Evolutionary conservation across 2,329 filamentous ascomycete genomes (phyloP).

Genomic region (Phaeophleospora eucalypticola): DNA sequence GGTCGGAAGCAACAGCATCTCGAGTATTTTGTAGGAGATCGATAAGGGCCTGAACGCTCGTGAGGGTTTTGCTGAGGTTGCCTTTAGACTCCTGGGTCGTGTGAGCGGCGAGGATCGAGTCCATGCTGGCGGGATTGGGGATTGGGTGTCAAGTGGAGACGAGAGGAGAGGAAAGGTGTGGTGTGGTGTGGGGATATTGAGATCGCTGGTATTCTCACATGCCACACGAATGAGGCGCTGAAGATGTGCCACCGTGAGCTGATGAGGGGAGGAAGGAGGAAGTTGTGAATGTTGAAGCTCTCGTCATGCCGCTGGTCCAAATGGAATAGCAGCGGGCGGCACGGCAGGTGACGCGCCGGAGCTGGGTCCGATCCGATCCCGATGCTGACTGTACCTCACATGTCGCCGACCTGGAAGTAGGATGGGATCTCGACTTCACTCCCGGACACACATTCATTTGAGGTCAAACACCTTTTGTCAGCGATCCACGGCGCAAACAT

Average conservation of each 20-base stretch:
- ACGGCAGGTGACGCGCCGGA: background rate
- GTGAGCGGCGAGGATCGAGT: slow-evolving; percentile 68
- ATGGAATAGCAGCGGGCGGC: background rate
- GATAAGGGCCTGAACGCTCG: slow-evolving; percentile 80
- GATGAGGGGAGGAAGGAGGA: background rate
- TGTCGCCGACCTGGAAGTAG: too few species aligned
- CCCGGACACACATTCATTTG: too few species aligned
- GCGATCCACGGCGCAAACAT: too few species aligned
- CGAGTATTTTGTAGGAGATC: slow-evolving; percentile 69
- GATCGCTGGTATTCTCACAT: background rate
- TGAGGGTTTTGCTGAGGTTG: slow-evolving; percentile 65
- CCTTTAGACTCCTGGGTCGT: slow-evolving; percentile 65
- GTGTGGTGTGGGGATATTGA: background rate
- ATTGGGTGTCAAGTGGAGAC: background rate
- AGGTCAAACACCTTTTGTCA: too few species aligned
- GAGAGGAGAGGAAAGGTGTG: too few species aligned
- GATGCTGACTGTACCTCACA: too few species aligned
- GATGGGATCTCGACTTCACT: too few species aligned
- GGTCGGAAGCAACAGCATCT: slow-evolving; percentile 67
- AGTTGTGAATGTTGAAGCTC: background rate
- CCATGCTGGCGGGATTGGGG: slow-evolving; percentile 42
- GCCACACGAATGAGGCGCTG: too few species aligned
- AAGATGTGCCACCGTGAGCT: too few species aligned
- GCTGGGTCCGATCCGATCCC: background rate
- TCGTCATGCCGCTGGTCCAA: background rate